Base-by-base conservation (phyloP, 768 basidiomycete genomes). In the Boletus vinaceobasis region DNA sequence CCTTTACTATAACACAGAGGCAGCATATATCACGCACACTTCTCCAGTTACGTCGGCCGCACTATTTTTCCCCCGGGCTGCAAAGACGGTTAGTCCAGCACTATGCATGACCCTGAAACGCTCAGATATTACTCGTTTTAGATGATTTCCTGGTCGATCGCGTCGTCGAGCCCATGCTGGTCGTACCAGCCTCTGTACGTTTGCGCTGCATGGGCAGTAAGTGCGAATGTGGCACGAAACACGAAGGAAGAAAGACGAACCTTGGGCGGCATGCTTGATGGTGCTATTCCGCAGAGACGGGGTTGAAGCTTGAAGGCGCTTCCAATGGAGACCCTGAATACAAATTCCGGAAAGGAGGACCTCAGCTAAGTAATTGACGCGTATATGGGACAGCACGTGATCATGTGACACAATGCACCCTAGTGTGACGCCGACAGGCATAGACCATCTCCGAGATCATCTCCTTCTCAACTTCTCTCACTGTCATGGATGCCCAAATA, bases 401-500 rank as follows among this genome's bases (percentile, higher is more conserved):
- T 38, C 4, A 0, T 47, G 63, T 70, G 64, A 64, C 61, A 57
- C 36, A 1, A 19, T 38, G 15, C 8, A 10, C 26, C 9, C 8
- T 3, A 13, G 43, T 21, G 65, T 69, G 62, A n/a, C n/a, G n/a
- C n/a, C n/a, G n/a, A 71, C 64, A 11, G 17, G 31, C n/a, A 11
- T 39, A 58, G 55, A 57, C 62, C 4, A 7, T 19, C 14, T 29
- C 44, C 10, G 37, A 33, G 33, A 55, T 44, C 42, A 38, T 4
- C 1, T n/a, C 5, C 44, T n/a, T 8, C 13, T 17, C 15, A 7
- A 14, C 33, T 23, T 7, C 8, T 21, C 42, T 8, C 32, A 14
- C 43, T 51, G 26, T 48, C 52, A 85, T 85, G 82, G 66, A 75
- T 47, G 71, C 72, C 36, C 83, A 86, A 67, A 72, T 86, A 50